These are phyloP conservation scores for Fragaria vesca DNA, from an alignment of 306 rosid genomes.

Conservation along the genomic window DNA sequence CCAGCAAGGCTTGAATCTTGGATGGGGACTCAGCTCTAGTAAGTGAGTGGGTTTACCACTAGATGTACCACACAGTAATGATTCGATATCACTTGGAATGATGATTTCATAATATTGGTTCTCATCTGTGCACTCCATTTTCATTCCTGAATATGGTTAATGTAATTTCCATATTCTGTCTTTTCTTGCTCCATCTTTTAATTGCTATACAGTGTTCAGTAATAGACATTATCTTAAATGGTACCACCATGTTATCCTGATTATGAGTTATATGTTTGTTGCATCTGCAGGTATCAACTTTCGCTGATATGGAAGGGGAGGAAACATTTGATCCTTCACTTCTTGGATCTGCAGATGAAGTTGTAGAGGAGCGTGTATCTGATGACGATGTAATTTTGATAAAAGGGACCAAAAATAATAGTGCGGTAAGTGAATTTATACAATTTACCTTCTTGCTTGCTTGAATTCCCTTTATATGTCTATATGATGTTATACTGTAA, in stretches of 20 bases:
- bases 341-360: conserved; percentile 95
- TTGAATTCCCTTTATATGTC: neutral
- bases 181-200: neutral
- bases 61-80: neutral
- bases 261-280: conserved; percentile 20
- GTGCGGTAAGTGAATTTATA: conserved; percentile 66
- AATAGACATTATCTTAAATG: neutral
- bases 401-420: conserved; percentile 80
- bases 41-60: neutral
- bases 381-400: conserved; percentile 89
- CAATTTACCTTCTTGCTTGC: neutral
- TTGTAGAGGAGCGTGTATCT: conserved; percentile 90
- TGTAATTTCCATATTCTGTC: neutral
- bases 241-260: neutral
- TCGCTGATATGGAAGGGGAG: conserved; percentile 99
- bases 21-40: neutral
- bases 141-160: neutral
- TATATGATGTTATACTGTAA: neutral
- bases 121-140: neutral
- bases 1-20: neutral
- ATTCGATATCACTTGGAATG: neutral
- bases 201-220: neutral
- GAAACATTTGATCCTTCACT: conserved; percentile 92
- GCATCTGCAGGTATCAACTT: conserved; percentile 73
- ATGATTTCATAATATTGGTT: neutral